Evolutionary conservation across 2,329 filamentous ascomycete genomes (phyloP).

Genomic region (Botrytis hyacinthi): DNA sequence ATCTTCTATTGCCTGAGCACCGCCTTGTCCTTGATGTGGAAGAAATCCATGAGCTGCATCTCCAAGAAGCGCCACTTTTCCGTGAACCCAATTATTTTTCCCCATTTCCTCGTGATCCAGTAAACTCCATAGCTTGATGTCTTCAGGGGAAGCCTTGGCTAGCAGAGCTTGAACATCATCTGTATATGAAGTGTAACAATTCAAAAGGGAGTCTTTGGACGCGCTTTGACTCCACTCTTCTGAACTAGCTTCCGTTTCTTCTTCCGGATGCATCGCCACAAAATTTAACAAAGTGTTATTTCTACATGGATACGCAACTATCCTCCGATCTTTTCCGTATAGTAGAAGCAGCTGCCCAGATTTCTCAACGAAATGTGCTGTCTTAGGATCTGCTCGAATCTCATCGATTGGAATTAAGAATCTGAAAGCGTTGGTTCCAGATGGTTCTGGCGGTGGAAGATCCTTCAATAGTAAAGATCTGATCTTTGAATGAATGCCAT

Average conservation of each 20-base stretch:
- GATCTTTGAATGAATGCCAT: constrained; percentile 45
- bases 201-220: constrained; percentile 41
- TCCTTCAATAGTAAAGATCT: not conserved
- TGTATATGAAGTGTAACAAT: constrained; percentile 46
- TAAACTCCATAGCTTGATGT: constrained; percentile 57
- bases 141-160: constrained; percentile 44
- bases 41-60: constrained; percentile 69
- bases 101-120: constrained; percentile 45
- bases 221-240: constrained; percentile 44
- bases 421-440: constrained; percentile 32
- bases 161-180: constrained; percentile 43
- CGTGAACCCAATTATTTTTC: constrained; percentile 49
- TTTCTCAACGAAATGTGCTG: constrained; percentile 38
- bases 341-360: constrained; percentile 42
- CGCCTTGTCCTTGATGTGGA: constrained; percentile 63
- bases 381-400: constrained; percentile 40
- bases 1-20: constrained; percentile 65
- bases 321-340: constrained; percentile 43
- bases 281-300: constrained; percentile 49
- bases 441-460: constrained; percentile 4
- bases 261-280: constrained; percentile 51
- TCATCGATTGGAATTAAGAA: constrained; percentile 31
- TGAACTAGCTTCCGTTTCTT: constrained; percentile 44
- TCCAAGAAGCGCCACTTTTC: constrained; percentile 56
- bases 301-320: constrained; percentile 50